Evolutionary conservation across 768 basidiomycete species (phyloP), one percentile per base, ranked within the genome.

Genomic region (Sporobolomyces pararoseus): DNA sequence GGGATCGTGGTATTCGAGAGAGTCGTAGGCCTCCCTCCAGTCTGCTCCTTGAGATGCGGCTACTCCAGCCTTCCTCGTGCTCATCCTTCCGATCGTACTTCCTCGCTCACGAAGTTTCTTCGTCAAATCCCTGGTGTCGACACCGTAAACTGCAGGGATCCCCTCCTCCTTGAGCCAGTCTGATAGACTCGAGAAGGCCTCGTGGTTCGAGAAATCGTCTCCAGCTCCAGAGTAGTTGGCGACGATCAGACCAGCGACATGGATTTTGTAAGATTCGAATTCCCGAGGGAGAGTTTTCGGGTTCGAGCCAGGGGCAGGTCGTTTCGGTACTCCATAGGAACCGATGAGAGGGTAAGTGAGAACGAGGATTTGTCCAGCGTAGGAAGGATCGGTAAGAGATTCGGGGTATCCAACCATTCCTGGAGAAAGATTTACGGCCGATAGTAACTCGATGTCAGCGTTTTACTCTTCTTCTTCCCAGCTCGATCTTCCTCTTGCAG

Each of bases 381-480:
- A 99, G 2, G 95, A 98, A 25, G 96, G 96, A 80, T 98, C 96
- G 52, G 96, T 99, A 75, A 98, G 83, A 25, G 95, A 97, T 78
- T 98, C 96, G 44, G 91, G 92, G 80, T 99, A 99, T 35, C 96
- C 96, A 65, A 98, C 93, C 95, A 99, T 98, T 65, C 96, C 96
- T 99, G 23, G 7, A 4, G 19, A 19, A 10, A 17, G 2, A 34
- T 54, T 54, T 19, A 17, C 53, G 53, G 53, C 53, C 53, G 53
- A 54, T 23, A 34, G 29, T 4, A 10, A 23, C 9, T 19, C n/a
- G 6, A 34, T 14, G 53, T 54, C 53, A 54, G 53, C 31, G n/a
- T n/a, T 23, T 19, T 57, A 7, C 14, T 9, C 21, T 39, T 37
- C 55, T 14, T 21, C 35, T 4, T 21, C 3, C 21, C 55, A 34